Conservation (phyloP, 148 eudicot species). For the Chenopodium quinoa region DNA sequence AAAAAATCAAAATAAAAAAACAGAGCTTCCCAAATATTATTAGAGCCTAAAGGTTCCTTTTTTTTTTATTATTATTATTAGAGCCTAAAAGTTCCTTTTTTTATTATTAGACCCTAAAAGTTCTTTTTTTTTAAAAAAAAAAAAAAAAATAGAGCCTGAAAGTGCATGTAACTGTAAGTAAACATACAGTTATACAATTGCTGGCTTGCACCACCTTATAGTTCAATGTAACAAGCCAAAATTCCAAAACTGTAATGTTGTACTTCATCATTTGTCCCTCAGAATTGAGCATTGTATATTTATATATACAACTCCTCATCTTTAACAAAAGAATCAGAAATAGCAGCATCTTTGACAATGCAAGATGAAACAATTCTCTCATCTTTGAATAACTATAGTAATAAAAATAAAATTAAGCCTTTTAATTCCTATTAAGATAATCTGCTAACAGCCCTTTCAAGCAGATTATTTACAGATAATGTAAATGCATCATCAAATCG, state of each 20-base stretch:
- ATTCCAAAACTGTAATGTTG: neutral
- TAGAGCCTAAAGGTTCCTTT: no score
- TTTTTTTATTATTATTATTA: no score
- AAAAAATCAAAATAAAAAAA: no score
- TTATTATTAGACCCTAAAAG: no score
- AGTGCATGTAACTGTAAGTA: no score
- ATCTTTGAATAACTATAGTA: neutral
- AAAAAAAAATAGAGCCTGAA: no score
- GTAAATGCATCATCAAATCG: conserved; percentile 75
- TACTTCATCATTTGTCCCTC: neutral
- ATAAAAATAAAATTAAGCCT: neutral
- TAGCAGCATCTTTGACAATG: neutral
- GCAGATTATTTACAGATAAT: conserved; percentile 50
- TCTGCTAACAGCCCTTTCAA: conserved; percentile 46
- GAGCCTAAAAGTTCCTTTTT: no score
- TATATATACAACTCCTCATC: neutral
- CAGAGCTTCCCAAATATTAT: no score
- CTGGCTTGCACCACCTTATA: no score
- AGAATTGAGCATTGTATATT: neutral
- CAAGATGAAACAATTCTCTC: neutral
- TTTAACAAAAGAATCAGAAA: neutral
- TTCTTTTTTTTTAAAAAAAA: no score
- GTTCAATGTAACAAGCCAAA: neutral
- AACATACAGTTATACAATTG: no score
- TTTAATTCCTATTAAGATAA: conserved; percentile 19